phyloP scores from a whole-genome alignment of 2,329 filamentous ascomycete genomes.

The Pseudogymnoascus verrucosus region DNA sequence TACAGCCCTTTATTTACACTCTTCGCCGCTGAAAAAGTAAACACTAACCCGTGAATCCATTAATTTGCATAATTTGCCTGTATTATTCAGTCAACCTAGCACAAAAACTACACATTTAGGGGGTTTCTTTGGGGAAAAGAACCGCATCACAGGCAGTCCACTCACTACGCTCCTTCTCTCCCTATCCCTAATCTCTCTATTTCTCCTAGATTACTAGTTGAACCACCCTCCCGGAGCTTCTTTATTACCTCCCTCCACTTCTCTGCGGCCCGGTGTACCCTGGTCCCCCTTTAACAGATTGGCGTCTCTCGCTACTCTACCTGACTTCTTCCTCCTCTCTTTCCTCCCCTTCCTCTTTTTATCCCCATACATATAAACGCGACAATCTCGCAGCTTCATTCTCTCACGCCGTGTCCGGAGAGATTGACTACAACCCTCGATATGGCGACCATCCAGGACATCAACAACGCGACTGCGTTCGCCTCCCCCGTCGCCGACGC shows the following conservation, averaged over 20 bases:
- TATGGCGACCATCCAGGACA: conserved; percentile 25
- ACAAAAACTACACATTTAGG: neutral
- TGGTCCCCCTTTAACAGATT: neutral
- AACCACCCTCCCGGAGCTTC: neutral
- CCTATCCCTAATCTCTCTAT: neutral
- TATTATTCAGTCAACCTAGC: neutral
- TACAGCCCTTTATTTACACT: neutral
- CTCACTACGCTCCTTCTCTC: neutral
- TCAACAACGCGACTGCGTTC: conserved; percentile 26
- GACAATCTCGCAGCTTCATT: neutral
- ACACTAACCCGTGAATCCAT: neutral
- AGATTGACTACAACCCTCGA: neutral
- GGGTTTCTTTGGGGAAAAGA: neutral
- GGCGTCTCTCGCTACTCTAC: neutral
- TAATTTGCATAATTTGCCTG: neutral
- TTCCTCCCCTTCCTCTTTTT: neutral
- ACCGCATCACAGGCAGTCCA: neutral
- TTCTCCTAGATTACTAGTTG: neutral
- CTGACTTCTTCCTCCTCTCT: neutral
- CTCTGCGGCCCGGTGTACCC: neutral
- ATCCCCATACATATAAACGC: neutral
- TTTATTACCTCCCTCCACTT: neutral
- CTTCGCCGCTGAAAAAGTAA: neutral
- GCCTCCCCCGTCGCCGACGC: conserved; percentile 23
- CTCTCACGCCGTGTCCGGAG: neutral